phyloP scores from a whole-genome alignment of 768 basidiomycete genomes.

The Plicaturopsis crispa region DNA sequence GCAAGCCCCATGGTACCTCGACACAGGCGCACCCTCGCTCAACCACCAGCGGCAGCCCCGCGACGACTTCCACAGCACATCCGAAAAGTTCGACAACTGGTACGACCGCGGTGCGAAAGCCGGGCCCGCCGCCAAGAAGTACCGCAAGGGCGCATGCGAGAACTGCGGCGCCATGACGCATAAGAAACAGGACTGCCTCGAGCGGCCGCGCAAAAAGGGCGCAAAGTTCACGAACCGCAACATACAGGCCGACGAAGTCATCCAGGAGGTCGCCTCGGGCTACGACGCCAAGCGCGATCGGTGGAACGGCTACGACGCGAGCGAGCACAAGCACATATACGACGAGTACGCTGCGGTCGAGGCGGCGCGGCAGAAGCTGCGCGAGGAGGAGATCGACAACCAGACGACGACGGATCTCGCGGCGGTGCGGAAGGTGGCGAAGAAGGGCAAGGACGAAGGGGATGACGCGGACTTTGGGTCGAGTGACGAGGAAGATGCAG shows the following conservation, averaged over 20 bases:
- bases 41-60: constrained; percentile 84
- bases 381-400: constrained; percentile 98
- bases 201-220: constrained; percentile 93
- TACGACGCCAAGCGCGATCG: constrained; percentile 96
- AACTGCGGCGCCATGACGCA: constrained; percentile 98
- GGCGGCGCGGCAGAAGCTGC: constrained; percentile 77
- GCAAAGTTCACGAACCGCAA: constrained; percentile 88
- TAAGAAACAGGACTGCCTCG: constrained; percentile 84
- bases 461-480: constrained; percentile 92
- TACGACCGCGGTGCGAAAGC: constrained; percentile 82
- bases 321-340: constrained; percentile 80
- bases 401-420: constrained; percentile 90
- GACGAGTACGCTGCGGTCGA: constrained; percentile 94
- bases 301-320: constrained; percentile 96
- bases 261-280: constrained; percentile 68
- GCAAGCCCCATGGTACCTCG: constrained; percentile 97
- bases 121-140: constrained; percentile 93
- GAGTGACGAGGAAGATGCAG: constrained; percentile 91
- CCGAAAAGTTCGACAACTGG: constrained; percentile 78
- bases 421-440: constrained; percentile 90
- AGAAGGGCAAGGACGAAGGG: constrained; percentile 70
- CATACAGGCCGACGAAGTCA: constrained; percentile 86
- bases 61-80: constrained; percentile 44
- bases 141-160: constrained; percentile 96
- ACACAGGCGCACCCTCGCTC: constrained; percentile 88